These are phyloP conservation scores for Aspergillus transmontanensis DNA, from an alignment of 2,329 filamentous ascomycete species.

Conservation along the genomic window DNA sequence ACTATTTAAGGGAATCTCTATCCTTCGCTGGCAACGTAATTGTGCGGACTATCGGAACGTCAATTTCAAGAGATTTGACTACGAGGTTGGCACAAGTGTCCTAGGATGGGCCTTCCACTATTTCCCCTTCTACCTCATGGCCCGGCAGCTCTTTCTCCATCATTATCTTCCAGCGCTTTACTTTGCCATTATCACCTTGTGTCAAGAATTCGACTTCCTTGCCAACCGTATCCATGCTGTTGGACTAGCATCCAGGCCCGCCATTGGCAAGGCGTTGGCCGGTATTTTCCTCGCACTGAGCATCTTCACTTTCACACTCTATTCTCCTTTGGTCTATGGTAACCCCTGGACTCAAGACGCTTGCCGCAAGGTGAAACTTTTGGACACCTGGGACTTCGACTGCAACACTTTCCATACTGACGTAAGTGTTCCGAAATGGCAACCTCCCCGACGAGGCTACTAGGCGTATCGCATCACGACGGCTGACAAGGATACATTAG, in stretches of 20 bases:
- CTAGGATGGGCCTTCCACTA: conserved; percentile 97
- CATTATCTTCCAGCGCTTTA: conserved; percentile 98
- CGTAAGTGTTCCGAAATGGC: conserved; percentile 64
- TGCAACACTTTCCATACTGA: conserved; percentile 89
- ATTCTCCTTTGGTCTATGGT: conserved; percentile 86
- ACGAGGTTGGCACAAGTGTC: conserved; percentile 87
- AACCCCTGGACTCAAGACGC: conserved; percentile 90
- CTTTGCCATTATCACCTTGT: conserved; percentile 87
- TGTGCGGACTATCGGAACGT: conserved; percentile 80
- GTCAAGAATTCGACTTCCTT: conserved; percentile 84
- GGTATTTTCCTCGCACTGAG: conserved; percentile 73
- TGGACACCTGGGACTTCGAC: conserved; percentile 94
- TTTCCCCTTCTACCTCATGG: conserved; percentile 98
- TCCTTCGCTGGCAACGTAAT: conserved; percentile 92
- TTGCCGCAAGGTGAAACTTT: conserved; percentile 84
- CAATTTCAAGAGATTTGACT: conserved; percentile 95
- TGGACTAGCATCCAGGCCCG: conserved; percentile 68
- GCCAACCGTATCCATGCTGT: conserved; percentile 71
- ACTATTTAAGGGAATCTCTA: conserved; percentile 81
- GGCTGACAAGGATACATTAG: conserved; percentile 36
- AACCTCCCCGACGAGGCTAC: conserved; percentile 32
- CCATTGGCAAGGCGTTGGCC: conserved; percentile 74
- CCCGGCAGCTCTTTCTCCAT: conserved; percentile 95
- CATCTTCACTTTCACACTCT: conserved; percentile 78
- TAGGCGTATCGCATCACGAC: conserved; percentile 21